Evolutionary conservation across 352 stramenopile species (phyloP).

Genomic region (Thalassiosira mediterranea): DNA sequence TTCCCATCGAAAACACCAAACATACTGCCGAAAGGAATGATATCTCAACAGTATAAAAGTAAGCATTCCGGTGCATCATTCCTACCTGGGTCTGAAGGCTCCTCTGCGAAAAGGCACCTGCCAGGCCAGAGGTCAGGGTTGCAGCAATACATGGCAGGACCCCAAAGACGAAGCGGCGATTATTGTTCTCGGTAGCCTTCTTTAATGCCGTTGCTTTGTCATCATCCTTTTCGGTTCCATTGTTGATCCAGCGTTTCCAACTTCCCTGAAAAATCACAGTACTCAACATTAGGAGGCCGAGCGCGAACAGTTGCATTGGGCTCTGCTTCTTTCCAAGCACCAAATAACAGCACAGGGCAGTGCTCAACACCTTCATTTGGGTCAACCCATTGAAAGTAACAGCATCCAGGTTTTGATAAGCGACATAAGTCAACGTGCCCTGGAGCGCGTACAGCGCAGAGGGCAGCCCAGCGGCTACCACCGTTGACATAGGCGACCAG

Average conservation of each 20-base stretch:
- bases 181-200: not conserved
- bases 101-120: conserved; percentile 78
- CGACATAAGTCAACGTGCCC: conserved; percentile 74
- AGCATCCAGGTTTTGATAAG: conserved; percentile 83
- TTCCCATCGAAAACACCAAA: conserved; percentile 76
- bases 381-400: conserved; percentile 84
- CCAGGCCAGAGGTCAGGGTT: conserved; percentile 76
- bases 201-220: not conserved
- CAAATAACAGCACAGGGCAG: conserved; percentile 79
- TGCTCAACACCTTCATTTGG: conserved; percentile 82
- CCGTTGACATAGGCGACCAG: conserved; percentile 53
- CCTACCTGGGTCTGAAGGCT: conserved; percentile 63
- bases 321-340: conserved; percentile 74
- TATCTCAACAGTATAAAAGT: not conserved
- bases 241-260: not conserved
- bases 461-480: conserved; percentile 64
- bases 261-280: conserved; percentile 71
- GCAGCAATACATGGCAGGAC: conserved; percentile 78
- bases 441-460: conserved; percentile 79
- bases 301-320: conserved; percentile 65
- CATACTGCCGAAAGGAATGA: not conserved
- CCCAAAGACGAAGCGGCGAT: conserved; percentile 65
- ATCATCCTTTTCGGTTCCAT: not conserved
- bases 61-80: conserved; percentile 27
- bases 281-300: conserved; percentile 67